phyloP scores from a whole-genome alignment of 202 grass and related monocot genomes.

The Panicum virgatum region DNA sequence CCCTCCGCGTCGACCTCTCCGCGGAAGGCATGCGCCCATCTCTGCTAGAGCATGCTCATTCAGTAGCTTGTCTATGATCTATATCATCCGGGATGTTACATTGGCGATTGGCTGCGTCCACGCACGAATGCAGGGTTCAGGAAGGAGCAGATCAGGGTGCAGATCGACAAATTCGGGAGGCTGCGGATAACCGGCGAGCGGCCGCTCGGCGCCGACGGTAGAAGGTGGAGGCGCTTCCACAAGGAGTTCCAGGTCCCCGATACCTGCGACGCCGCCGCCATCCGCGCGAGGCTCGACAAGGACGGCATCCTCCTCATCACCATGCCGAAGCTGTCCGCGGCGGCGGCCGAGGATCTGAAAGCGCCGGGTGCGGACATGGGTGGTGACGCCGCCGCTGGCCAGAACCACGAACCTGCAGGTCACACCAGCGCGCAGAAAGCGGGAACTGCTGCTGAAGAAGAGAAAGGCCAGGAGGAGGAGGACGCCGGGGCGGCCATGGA shows the following conservation, averaged over 20 bases:
- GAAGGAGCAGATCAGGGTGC: constrained; percentile 66
- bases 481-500: neutral
- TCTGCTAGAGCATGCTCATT: neutral
- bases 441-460: neutral
- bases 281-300: constrained; percentile 46
- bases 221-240: constrained; percentile 47
- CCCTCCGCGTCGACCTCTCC: constrained; percentile 45
- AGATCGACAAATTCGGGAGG: constrained; percentile 45
- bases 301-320: constrained; percentile 42
- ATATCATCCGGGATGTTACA: neutral
- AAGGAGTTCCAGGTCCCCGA: constrained; percentile 48
- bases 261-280: constrained; percentile 33
- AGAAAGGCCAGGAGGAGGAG: constrained; percentile 1
- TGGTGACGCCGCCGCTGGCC: neutral
- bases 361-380: neutral
- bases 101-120: neutral
- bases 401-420: neutral
- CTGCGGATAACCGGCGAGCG: constrained; percentile 55
- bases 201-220: constrained; percentile 10
- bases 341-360: neutral
- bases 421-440: neutral
- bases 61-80: neutral
- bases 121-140: constrained; percentile 50
- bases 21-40: neutral
- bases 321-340: constrained; percentile 40